These are phyloP conservation scores for Lecanicillium sp. DNA, from an alignment of 2,329 filamentous ascomycete species.

Conservation along the genomic window DNA sequence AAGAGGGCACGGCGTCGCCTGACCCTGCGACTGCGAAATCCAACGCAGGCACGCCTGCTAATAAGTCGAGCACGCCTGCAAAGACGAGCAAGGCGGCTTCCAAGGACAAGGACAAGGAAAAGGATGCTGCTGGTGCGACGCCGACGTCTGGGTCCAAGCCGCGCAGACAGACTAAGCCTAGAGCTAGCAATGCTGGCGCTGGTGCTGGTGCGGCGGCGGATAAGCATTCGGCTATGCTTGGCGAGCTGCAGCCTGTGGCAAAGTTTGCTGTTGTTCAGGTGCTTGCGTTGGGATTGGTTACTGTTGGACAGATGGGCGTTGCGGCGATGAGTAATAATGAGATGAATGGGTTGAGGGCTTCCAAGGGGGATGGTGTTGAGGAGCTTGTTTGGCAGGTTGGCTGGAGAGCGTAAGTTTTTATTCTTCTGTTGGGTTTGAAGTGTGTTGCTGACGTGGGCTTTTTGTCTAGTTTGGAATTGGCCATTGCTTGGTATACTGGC, in stretches of 20 bases:
- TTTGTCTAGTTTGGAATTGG: slow-evolving; percentile 55
- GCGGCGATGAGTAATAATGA: slow-evolving; percentile 56
- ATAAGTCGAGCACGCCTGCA: slow-evolving; percentile 4
- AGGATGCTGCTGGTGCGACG: slow-evolving; percentile 4
- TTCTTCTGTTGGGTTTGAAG: neutral
- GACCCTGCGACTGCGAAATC: slow-evolving; percentile 2
- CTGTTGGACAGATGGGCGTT: slow-evolving; percentile 60
- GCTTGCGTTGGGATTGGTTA: slow-evolving; percentile 53
- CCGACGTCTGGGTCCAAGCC: slow-evolving; percentile 2
- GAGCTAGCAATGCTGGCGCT: neutral
- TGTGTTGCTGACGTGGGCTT: slow-evolving; percentile 3
- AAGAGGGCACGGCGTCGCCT: slow-evolving; percentile 5
- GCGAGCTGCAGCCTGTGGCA: slow-evolving; percentile 12
- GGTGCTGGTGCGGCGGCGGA: neutral
- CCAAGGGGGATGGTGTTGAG: slow-evolving; percentile 50
- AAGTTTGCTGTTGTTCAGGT: slow-evolving; percentile 45
- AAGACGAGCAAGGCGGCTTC: neutral
- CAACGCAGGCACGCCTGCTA: too few relatives aligned
- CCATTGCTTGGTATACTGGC: slow-evolving; percentile 62
- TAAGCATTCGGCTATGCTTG: neutral
- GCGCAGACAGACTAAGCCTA: slow-evolving; percentile 7
- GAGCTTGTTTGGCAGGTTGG: slow-evolving; percentile 47
- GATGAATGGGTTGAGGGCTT: slow-evolving; percentile 56
- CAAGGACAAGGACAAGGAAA: slow-evolving; percentile 4
- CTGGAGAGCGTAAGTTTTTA: slow-evolving; percentile 45